A percentile compares a stretch with the other conserved stretches of the same genome.
These are phyloP conservation scores for Trametes coccinea DNA, from an alignment of 768 basidiomycete genomes.

Conservation along the genomic window DNA sequence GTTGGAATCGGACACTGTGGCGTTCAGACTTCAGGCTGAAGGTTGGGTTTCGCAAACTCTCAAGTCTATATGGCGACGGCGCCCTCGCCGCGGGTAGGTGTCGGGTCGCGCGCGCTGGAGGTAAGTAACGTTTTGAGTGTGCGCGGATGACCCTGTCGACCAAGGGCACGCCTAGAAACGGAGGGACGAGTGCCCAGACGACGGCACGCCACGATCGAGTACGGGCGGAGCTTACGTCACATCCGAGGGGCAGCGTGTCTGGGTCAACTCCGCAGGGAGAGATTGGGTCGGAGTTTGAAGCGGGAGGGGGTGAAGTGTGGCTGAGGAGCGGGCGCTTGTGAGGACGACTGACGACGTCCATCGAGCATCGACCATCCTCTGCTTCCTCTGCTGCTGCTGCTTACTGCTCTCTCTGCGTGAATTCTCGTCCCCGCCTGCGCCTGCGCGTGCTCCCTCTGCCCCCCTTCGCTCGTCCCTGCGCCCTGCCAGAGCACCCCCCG, in stretches of 20 bases:
- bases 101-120: neutral
- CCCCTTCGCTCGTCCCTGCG: constrained; percentile 11
- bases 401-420: neutral
- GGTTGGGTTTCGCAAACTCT: neutral
- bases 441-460: neutral
- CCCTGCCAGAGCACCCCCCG: constrained; percentile 15
- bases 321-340: constrained; percentile 1
- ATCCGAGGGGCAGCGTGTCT: constrained; percentile 1
- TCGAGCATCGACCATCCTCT: neutral
- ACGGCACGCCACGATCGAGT: neutral
- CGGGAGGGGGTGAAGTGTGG: neutral
- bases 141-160: neutral
- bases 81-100: neutral
- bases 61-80: neutral
- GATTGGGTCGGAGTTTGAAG: constrained; percentile 1
- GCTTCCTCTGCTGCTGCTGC: neutral
- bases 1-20: neutral
- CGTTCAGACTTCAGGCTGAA: neutral
- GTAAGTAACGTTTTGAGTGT: neutral
- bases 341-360: constrained; percentile 11
- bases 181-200: neutral
- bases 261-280: constrained; percentile 10
- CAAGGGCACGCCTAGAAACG: neutral
- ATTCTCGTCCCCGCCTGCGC: neutral
- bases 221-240: constrained; percentile 17